Base-by-base conservation (phyloP, 345 rosid genomes). In the Citropsis articulata region DNA sequence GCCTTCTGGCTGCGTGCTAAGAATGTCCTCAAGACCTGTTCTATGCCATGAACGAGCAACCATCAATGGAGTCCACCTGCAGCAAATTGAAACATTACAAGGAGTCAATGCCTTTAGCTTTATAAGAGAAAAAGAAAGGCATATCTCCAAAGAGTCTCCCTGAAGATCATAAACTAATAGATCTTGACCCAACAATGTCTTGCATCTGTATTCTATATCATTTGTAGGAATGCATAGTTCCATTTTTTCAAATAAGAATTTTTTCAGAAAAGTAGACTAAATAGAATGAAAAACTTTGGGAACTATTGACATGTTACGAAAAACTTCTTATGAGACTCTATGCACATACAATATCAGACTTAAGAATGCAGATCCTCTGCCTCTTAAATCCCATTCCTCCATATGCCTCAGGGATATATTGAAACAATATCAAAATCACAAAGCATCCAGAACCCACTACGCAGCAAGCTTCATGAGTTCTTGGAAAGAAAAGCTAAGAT, bases 21-120 rank as follows among this genome's bases (percentile, higher is more conserved):
- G 88, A 77, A 90, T 86, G 77, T 92, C 94, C 88, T 94, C 97
- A 0, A 96, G 93, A 85, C 90, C 88, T 81, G 83, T 88, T 76
- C 94, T 86, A 84, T 88, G 90, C 99, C 99, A 94, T 19, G 99
- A 96, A 36, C 87, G 89, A 78, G 99, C 97, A 72, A 96, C 98
- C 97, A 91, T 91, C 82, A 91, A 83, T 4, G 97, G 95, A 22
- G 91, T 94, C 97, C 98, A 96, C 73, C 99, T 96, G 68, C 76
- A 80, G 35, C 78, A 77, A 79, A 69, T 22, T 56, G 82, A 71
- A 30, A 69, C 22, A 80, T 72, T 63, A 67, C 33, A 36, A 30
- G 42, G 50, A 83, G 76, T 57, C 27, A 75, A 56, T 21, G 63
- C 18, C 22, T 66, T 57, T 35, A 59, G 40, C 75, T 28, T 68